Percentiles rank a stretch among this genome's conserved stretches.
phyloP scores from a whole-genome alignment of 371 early-diverging fungal species.

The Gilbertella persicaria region DNA sequence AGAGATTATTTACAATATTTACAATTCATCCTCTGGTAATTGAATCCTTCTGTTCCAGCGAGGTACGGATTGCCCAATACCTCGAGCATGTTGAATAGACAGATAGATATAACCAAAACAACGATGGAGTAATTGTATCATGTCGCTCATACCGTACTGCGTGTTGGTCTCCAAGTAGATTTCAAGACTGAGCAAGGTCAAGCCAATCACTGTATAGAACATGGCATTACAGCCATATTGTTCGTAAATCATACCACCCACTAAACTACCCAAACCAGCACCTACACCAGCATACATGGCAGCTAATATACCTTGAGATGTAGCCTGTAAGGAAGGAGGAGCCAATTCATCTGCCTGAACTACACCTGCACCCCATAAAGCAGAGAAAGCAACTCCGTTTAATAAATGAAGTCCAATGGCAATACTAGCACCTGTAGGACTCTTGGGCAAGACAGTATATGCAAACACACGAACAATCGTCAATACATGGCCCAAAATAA shows the following conservation, averaged over 20 bases:
- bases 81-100: conserved; percentile 42
- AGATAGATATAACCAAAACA: conserved; percentile 24
- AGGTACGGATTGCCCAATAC: conserved; percentile 47
- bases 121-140: conserved; percentile 29
- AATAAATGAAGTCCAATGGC: conserved; percentile 49
- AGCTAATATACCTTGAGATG: conserved; percentile 54
- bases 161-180: conserved; percentile 52
- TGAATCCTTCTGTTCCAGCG: conserved; percentile 52
- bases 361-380: conserved; percentile 57
- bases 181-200: conserved; percentile 43
- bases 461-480: conserved; percentile 51
- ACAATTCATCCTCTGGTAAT: conserved; percentile 29
- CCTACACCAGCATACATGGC: conserved; percentile 59
- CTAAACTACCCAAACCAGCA: conserved; percentile 47
- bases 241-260: conserved; percentile 49
- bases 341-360: conserved; percentile 56
- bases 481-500: conserved; percentile 50
- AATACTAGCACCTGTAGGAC: conserved; percentile 47
- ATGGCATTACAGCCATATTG: conserved; percentile 45
- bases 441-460: conserved; percentile 51
- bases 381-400: conserved; percentile 55
- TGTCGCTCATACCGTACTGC: conserved; percentile 43
- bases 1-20: conserved; percentile 6
- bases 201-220: conserved; percentile 48
- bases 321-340: conserved; percentile 54